Percentiles rank a stretch among this genome's conserved stretches.
phyloP scores from a whole-genome alignment of 2,329 filamentous ascomycete species.

The Fusarium vanettenii region DNA sequence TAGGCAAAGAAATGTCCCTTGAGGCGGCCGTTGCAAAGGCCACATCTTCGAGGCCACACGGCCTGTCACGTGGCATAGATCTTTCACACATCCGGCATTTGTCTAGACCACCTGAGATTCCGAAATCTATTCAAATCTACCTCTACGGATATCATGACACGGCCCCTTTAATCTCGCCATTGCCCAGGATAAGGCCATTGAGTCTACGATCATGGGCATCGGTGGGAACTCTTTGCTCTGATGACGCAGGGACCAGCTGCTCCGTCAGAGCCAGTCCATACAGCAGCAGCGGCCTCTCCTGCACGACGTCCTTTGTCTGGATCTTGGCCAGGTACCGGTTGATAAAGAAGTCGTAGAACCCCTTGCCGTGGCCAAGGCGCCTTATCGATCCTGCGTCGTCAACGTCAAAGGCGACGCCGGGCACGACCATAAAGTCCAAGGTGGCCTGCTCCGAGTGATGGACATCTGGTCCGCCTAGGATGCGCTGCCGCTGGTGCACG shows the following conservation, averaged over 20 bases:
- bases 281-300: conserved; percentile 59
- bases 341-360: conserved; percentile 96
- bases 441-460: conserved; percentile 57
- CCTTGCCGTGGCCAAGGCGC: conserved; percentile 91
- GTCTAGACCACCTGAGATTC: background rate
- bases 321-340: conserved; percentile 72
- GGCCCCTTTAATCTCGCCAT: conserved; percentile 66
- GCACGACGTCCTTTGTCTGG: conserved; percentile 48
- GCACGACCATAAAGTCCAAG: conserved; percentile 90
- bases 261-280: conserved; percentile 87
- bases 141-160: conserved; percentile 52
- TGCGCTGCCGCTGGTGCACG: conserved; percentile 74
- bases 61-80: background rate
- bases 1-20: background rate
- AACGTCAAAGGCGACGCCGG: conserved; percentile 90
- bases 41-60: background rate
- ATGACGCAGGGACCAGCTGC: conserved; percentile 75
- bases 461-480: conserved; percentile 72
- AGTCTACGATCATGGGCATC: conserved; percentile 82
- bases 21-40: background rate
- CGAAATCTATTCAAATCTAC: conserved; percentile 9
- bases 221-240: conserved; percentile 76
- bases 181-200: conserved; percentile 80
- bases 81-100: background rate
- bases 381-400: conserved; percentile 68